Base-by-base conservation (phyloP, 371 early-diverging fungal genomes). In the Blakeslea trispora region DNA sequence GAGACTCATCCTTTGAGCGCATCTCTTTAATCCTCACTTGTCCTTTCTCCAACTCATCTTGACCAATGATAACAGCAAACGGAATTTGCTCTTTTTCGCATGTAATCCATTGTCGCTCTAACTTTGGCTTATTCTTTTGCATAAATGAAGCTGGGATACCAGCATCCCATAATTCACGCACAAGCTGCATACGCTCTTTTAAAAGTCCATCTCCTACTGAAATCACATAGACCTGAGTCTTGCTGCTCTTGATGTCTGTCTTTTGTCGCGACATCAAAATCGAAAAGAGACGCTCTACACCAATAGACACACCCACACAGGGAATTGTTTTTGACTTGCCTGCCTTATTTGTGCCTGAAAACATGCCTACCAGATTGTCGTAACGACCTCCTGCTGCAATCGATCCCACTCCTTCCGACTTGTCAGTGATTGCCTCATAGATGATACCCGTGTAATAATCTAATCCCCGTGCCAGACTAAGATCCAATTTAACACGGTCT, bases 381-480 rank as follows among this genome's bases (percentile, higher is more conserved):
- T 99, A 99, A 35, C 99, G 91, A 3, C 99, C 99, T 45, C 99
- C 99, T 0, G 97, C 99, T 17, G 97, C 95, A 57, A 99, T 89
- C 4, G 99, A 97, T 11, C 99, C 99, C 5, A 98, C 87, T n/a
- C 97, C 95, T 21, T 83, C 84, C 14, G 79, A 72, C 28, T 78
- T 69, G 17, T 76, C 81, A 15, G 92, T 81, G 9, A 96, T 90
- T 5, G 97, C 99, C 77, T 99, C 99, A 66, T 99, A 95, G 62
- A 99, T 98, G 51, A 99, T 85, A 28, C 99, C 99, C 10, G 99
- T 99, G 84, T 99, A 99, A 74, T 99, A 99, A 69, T 99, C 99
- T 44, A 99, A 75, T 15, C 99, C 99, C 50, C 99, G 84, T 6
- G 99, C 99, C 52, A 99, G 80, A 55, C 91, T 91, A 51, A 99